Percentiles rank a stretch among this genome's conserved stretches.
Evolutionary conservation across 805 yeast genomes (phyloP).

Genomic region (Peterozyma toletana): DNA sequence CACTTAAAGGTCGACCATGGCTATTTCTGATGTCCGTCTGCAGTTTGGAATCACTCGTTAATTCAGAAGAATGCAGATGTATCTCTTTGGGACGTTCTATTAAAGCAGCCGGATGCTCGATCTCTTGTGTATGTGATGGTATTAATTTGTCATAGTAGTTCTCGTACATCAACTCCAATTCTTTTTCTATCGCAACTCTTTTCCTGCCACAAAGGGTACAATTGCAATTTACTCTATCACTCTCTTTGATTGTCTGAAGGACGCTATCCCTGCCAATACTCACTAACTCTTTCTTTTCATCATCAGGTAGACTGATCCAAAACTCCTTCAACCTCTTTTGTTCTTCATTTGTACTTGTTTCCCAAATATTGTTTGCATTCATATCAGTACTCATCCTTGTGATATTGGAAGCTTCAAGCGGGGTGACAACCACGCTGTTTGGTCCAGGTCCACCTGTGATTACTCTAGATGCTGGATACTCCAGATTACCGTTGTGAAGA

Average conservation of each 20-base stretch:
- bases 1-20: neutral
- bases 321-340: conserved; percentile 41
- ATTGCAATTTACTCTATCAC: conserved; percentile 52
- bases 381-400: conserved; percentile 3
- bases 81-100: no score
- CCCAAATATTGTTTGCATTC: conserved; percentile 30
- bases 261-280: conserved; percentile 65
- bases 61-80: no score
- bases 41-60: no score
- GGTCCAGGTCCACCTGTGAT: conserved; percentile 58
- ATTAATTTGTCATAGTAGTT: conserved; percentile 43
- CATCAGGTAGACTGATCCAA: conserved; percentile 63
- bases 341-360: conserved; percentile 41
- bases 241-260: conserved; percentile 53
- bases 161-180: conserved; percentile 67
- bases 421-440: conserved; percentile 73
- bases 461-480: conserved; percentile 67
- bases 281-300: conserved; percentile 53
- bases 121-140: neutral
- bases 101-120: no score
- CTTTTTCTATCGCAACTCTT: conserved; percentile 64
- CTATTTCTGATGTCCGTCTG: neutral
- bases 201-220: conserved; percentile 78
- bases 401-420: conserved; percentile 19
- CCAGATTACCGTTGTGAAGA: conserved; percentile 47